phyloP scores from a whole-genome alignment of 768 basidiomycete genomes.

The Leccinellum rugosiceps region DNA sequence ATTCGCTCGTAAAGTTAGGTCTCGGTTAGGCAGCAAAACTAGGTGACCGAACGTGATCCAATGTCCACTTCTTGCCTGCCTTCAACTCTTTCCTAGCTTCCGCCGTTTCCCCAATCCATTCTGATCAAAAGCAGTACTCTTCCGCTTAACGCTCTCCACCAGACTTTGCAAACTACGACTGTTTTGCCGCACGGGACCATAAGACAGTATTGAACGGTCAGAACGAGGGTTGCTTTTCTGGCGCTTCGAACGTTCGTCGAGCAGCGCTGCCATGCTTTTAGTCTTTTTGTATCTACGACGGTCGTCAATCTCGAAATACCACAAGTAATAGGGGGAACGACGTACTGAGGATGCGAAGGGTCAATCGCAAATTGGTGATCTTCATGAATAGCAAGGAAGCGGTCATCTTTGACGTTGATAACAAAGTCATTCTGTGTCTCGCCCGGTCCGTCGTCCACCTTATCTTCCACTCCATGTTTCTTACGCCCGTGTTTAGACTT shows the following conservation, averaged over 20 bases:
- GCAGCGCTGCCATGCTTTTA: slow-evolving; percentile 79
- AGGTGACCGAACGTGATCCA: neutral
- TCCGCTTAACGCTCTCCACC: slow-evolving; percentile 87
- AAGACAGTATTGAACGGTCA: neutral
- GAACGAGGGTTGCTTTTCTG: slow-evolving; percentile 37
- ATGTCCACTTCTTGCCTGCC: neutral
- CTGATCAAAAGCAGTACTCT: slow-evolving; percentile 41
- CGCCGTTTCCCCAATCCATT: slow-evolving; percentile 38
- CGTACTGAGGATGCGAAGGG: slow-evolving; percentile 92
- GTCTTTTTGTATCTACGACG: slow-evolving; percentile 82
- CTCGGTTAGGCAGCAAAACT: neutral
- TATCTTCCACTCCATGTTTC: slow-evolving; percentile 23
- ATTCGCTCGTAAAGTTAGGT: neutral
- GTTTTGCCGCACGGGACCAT: neutral
- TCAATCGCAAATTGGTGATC: slow-evolving; percentile 94
- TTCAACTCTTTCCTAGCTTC: slow-evolving; percentile 26
- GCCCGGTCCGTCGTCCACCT: slow-evolving; percentile 41
- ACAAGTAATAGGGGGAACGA: slow-evolving; percentile 7
- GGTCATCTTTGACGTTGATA: slow-evolving; percentile 81
- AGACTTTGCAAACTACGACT: slow-evolving; percentile 54
- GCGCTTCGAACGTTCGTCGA: slow-evolving; percentile 78
- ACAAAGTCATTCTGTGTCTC: slow-evolving; percentile 80
- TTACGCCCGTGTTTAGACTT: slow-evolving; percentile 38
- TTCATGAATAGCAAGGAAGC: slow-evolving; percentile 86
- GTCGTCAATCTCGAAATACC: neutral